A percentile compares a stretch with the other conserved stretches of the same genome.
Conservation (phyloP, 768 basidiomycete genomes). For the Mycena alexandri region DNA sequence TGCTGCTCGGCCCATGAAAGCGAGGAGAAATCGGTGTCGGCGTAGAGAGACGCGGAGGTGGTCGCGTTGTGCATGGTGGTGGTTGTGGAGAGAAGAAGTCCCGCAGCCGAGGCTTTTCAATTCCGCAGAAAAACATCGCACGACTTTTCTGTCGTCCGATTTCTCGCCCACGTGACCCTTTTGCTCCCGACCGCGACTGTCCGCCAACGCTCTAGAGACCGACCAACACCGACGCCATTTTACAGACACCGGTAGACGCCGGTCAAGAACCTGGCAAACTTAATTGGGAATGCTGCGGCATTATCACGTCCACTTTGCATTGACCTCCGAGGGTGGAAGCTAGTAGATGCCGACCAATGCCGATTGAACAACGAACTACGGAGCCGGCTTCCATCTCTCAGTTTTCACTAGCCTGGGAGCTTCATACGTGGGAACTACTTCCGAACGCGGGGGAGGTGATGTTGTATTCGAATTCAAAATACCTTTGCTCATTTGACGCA, state of each 20-base stretch:
- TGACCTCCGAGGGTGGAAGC: too few species aligned
- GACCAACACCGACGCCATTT: too few species aligned
- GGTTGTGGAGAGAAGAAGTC: slow-evolving; percentile 8
- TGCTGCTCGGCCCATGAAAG: slow-evolving; percentile 80
- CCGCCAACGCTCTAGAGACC: background rate
- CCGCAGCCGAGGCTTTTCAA: background rate
- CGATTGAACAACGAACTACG: too few species aligned
- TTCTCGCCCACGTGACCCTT: background rate
- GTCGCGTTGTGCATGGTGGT: slow-evolving; percentile 62
- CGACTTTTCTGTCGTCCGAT: background rate
- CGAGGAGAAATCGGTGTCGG: slow-evolving; percentile 68
- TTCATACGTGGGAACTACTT: too few species aligned
- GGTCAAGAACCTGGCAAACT: too few species aligned
- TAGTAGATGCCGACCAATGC: too few species aligned
- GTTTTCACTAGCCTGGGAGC: too few species aligned
- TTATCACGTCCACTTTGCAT: too few species aligned
- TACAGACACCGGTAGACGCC: too few species aligned
- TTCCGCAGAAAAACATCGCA: slow-evolving; percentile 10
- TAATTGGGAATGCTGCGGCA: too few species aligned
- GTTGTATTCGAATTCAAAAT: background rate
- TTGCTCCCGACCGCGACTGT: background rate
- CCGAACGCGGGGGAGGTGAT: slow-evolving; percentile 88
- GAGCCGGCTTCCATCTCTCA: too few species aligned
- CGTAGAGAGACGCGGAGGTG: slow-evolving; percentile 44
- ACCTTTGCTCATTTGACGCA: slow-evolving; percentile 47